These are phyloP conservation scores for Hanseniaspora valbyensis DNA, from an alignment of 805 yeast genomes.

Conservation along the genomic window DNA sequence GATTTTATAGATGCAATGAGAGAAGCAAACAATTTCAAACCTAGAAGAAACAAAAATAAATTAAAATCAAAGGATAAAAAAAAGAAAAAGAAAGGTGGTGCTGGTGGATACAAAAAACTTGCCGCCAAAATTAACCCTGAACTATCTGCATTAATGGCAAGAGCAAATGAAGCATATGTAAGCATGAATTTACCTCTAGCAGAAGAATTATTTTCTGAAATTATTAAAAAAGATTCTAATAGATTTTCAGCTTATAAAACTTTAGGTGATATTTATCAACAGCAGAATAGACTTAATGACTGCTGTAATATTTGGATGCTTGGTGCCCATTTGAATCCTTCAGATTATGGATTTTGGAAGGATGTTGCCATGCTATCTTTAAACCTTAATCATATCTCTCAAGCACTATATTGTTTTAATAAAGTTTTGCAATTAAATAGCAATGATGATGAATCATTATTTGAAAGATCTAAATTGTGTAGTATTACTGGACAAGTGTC, in stretches of 20 bases:
- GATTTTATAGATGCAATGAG: conserved; percentile 53
- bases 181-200: conserved; percentile 48
- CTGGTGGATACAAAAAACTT: conserved; percentile 22
- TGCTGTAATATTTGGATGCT: conserved; percentile 72
- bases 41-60: conserved; percentile 29
- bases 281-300: conserved; percentile 55
- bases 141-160: conserved; percentile 50
- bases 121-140: conserved; percentile 54
- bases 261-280: conserved; percentile 68
- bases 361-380: conserved; percentile 58
- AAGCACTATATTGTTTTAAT: conserved; percentile 69
- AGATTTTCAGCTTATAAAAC: conserved; percentile 80
- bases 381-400: conserved; percentile 56
- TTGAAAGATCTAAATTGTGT: conserved; percentile 57
- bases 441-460: conserved; percentile 44
- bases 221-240: conserved; percentile 64
- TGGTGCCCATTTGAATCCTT: conserved; percentile 67
- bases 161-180: conserved; percentile 75
- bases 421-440: conserved; percentile 45
- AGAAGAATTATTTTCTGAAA: conserved; percentile 48
- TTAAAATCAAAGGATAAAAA: conserved; percentile 20
- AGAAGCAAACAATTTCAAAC: conserved; percentile 54
- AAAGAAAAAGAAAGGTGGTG: conserved; percentile 29
- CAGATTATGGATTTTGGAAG: conserved; percentile 70
- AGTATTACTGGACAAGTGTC: conserved; percentile 54